Percentiles rank a stretch among this genome's conserved stretches.
phyloP scores from a whole-genome alignment of 176 grass and related monocot genomes.

The Ensete glaucum region DNA sequence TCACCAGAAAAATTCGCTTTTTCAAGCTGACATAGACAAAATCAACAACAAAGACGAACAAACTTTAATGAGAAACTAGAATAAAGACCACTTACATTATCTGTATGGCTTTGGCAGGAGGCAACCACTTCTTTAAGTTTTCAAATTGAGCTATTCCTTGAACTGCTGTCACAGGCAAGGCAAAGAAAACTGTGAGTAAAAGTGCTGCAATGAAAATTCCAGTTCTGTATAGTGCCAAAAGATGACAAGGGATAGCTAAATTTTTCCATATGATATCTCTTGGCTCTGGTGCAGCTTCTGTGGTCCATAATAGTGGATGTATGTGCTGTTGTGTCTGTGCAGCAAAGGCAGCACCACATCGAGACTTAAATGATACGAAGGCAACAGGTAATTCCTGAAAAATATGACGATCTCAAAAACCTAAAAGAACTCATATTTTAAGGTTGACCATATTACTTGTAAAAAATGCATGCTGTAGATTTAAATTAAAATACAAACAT shows the following conservation, averaged over 20 bases:
- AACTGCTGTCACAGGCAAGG: constrained; percentile 68
- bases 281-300: constrained; percentile 66
- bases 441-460: not conserved
- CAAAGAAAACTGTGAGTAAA: constrained; percentile 69
- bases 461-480: too few species aligned
- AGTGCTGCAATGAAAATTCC: constrained; percentile 47
- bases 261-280: constrained; percentile 64
- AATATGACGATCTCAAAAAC: not conserved
- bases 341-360: constrained; percentile 53
- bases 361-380: constrained; percentile 82
- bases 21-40: not conserved
- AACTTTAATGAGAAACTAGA: not conserved
- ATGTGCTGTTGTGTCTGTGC: constrained; percentile 54
- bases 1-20: not conserved
- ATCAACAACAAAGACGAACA: not conserved
- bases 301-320: constrained; percentile 58
- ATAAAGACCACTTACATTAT: constrained; percentile 48
- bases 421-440: not conserved
- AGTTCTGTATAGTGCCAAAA: constrained; percentile 38
- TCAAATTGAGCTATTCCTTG: constrained; percentile 88
- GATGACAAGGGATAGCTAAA: constrained; percentile 46
- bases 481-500: too few species aligned
- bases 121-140: constrained; percentile 77
- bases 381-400: constrained; percentile 68
- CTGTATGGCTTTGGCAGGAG: constrained; percentile 60